These are phyloP conservation scores for Ascochyta pisi DNA, from an alignment of 2,329 filamentous ascomycete species.

Conservation along the genomic window DNA sequence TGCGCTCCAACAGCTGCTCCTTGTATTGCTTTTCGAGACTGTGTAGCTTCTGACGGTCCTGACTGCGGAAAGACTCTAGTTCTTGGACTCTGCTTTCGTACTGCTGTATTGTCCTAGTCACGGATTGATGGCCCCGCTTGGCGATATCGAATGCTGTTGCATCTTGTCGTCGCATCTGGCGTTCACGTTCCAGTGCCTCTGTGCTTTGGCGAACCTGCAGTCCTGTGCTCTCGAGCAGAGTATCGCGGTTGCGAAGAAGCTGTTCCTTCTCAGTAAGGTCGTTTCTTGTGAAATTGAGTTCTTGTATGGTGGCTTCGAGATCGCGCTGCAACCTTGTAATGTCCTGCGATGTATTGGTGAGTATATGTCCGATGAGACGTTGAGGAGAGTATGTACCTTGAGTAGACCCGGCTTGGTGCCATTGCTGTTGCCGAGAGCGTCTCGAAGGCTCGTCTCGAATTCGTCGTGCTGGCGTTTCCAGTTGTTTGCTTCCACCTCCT, in stretches of 20 bases:
- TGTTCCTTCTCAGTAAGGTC: slow-evolving; percentile 89
- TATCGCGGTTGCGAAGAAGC: slow-evolving; percentile 86
- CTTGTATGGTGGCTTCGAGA: slow-evolving; percentile 80
- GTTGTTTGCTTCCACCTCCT: slow-evolving; percentile 86
- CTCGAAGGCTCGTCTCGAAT: slow-evolving; percentile 85
- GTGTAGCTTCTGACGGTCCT: slow-evolving; percentile 78
- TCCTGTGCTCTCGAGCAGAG: slow-evolving; percentile 84
- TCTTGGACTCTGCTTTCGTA: slow-evolving; percentile 86
- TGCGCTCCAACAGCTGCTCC: slow-evolving; percentile 88
- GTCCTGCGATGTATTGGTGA: slow-evolving; percentile 58
- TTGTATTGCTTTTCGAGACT: slow-evolving; percentile 80
- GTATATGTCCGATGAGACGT: neutral
- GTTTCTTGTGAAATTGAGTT: slow-evolving; percentile 79
- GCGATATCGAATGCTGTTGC: slow-evolving; percentile 87
- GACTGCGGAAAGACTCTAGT: slow-evolving; percentile 78
- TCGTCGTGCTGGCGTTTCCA: slow-evolving; percentile 93
- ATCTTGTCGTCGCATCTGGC: slow-evolving; percentile 82
- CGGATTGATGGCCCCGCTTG: slow-evolving; percentile 85
- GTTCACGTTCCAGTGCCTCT: slow-evolving; percentile 90
- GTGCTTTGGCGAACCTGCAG: slow-evolving; percentile 84
- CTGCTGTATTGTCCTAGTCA: slow-evolving; percentile 82
- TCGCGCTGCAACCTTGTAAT: slow-evolving; percentile 88
- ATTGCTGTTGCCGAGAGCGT: slow-evolving; percentile 85
- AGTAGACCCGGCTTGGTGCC: slow-evolving; percentile 86
- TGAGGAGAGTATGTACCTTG: slow-evolving; percentile 60